These are phyloP conservation scores for Forsythia viridissima DNA, from an alignment of 257 asterid species.

Conservation along the genomic window DNA sequence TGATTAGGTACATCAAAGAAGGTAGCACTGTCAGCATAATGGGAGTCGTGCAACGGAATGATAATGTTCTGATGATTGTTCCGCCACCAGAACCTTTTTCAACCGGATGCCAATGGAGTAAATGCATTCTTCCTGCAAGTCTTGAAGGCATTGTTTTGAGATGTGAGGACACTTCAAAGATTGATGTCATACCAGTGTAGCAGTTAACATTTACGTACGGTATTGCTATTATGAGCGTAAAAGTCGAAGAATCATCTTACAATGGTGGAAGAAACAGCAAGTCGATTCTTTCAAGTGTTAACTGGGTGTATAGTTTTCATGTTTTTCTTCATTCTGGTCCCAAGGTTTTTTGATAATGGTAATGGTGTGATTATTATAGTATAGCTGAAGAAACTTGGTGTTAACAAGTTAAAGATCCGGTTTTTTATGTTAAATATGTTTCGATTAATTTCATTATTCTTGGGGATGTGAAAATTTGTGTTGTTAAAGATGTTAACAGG, in stretches of 20 bases:
- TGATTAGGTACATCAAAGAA: conserved; percentile 58
- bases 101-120: conserved; percentile 69
- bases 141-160: conserved; percentile 67
- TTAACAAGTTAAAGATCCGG: conserved; percentile 21
- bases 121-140: conserved; percentile 68
- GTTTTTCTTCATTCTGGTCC: conserved; percentile 28
- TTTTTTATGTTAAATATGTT: conserved; percentile 24
- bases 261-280: conserved; percentile 13
- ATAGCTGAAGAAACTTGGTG: conserved; percentile 34
- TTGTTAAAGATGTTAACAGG: conserved; percentile 28
- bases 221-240: conserved; percentile 3
- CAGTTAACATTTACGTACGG: not conserved
- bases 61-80: conserved; percentile 63
- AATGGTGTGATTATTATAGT: conserved; percentile 43
- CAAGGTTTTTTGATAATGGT: conserved; percentile 24
- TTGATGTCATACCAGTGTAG: conserved; percentile 67
- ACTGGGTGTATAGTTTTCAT: conserved; percentile 43
- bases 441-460: conserved; percentile 29
- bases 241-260: conserved; percentile 7
- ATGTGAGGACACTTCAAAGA: conserved; percentile 64
- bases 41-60: conserved; percentile 77
- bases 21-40: conserved; percentile 72
- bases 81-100: conserved; percentile 70
- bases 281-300: conserved; percentile 26
- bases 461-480: conserved; percentile 35